These are phyloP conservation scores for Penicillium vulpinum DNA, from an alignment of 2,329 filamentous ascomycete genomes.

Conservation along the genomic window DNA sequence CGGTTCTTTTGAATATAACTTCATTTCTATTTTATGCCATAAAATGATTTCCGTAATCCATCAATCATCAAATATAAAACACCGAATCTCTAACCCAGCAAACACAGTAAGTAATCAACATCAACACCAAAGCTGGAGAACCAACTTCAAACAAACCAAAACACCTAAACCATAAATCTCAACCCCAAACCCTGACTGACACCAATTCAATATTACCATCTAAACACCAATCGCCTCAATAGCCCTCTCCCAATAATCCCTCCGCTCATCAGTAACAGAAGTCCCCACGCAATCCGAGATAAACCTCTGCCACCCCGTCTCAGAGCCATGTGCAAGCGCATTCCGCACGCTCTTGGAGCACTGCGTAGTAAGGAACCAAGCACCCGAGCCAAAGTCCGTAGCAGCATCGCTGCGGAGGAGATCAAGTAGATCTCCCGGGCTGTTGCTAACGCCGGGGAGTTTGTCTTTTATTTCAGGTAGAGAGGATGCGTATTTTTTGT, in stretches of 20 bases:
- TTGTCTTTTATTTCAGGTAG: constrained; percentile 46
- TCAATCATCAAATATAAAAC: neutral
- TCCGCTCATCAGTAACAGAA: constrained; percentile 47
- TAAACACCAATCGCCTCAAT: constrained; percentile 41
- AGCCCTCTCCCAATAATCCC: constrained; percentile 53
- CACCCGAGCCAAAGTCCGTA: constrained; percentile 59
- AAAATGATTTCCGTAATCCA: neutral
- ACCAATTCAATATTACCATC: neutral
- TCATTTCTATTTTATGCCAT: neutral
- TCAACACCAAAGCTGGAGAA: constrained; percentile 8
- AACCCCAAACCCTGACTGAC: constrained; percentile 18
- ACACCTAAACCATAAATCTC: neutral
- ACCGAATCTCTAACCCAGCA: neutral
- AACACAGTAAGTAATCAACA: neutral
- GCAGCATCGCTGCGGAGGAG: constrained; percentile 51
- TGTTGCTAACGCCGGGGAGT: constrained; percentile 34
- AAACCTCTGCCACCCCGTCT: constrained; percentile 55
- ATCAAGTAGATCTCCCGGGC: constrained; percentile 48
- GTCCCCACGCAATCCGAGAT: constrained; percentile 57
- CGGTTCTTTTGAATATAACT: neutral
- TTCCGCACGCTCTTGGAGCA: constrained; percentile 49
- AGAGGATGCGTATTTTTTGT: constrained; percentile 55
- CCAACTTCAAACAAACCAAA: constrained; percentile 8
- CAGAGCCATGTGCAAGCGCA: constrained; percentile 48
- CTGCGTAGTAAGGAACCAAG: constrained; percentile 62